phyloP scores from a whole-genome alignment of 495 filamentous ascomycete species.

The Achaetomiella virescens region DNA sequence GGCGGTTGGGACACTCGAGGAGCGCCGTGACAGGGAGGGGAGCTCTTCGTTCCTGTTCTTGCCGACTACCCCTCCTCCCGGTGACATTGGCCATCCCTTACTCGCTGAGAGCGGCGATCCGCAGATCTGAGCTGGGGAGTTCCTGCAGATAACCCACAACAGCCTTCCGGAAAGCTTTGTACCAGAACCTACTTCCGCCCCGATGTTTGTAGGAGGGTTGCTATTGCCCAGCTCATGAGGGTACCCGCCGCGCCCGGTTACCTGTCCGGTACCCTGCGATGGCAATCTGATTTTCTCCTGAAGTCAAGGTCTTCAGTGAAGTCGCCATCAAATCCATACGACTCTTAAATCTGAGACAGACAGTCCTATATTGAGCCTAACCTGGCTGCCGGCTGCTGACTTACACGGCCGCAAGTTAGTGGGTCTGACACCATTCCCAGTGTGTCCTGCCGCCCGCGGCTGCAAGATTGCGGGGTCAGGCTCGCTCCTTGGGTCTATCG shows the following conservation, averaged over 20 bases:
- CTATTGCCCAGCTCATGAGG: too few relatives aligned
- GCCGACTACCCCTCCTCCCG: constrained; percentile 10
- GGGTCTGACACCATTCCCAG: constrained; percentile 7
- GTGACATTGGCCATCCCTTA: constrained; percentile 2
- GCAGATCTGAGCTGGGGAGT: constrained; percentile 1
- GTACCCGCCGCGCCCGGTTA: too few relatives aligned
- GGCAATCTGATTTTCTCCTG: too few relatives aligned
- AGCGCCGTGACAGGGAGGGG: neutral
- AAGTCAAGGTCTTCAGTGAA: too few relatives aligned
- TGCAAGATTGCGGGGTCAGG: constrained; percentile 6
- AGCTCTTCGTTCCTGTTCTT: constrained; percentile 9
- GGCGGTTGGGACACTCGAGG: neutral
- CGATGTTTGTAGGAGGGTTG: too few relatives aligned
- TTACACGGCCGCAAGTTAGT: neutral
- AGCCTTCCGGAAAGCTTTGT: neutral
- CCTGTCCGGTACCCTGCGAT: too few relatives aligned
- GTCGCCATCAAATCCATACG: too few relatives aligned
- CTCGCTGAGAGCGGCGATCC: neutral
- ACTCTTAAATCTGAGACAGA: too few relatives aligned
- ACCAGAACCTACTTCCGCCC: too few relatives aligned
- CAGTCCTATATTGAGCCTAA: neutral
- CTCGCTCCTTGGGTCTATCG: neutral
- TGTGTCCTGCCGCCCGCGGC: neutral
- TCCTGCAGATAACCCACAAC: neutral
- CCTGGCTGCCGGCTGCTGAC: neutral